phyloP scores from a whole-genome alignment of 2,329 filamentous ascomycete genomes.

The Xylariaceae sp. region DNA sequence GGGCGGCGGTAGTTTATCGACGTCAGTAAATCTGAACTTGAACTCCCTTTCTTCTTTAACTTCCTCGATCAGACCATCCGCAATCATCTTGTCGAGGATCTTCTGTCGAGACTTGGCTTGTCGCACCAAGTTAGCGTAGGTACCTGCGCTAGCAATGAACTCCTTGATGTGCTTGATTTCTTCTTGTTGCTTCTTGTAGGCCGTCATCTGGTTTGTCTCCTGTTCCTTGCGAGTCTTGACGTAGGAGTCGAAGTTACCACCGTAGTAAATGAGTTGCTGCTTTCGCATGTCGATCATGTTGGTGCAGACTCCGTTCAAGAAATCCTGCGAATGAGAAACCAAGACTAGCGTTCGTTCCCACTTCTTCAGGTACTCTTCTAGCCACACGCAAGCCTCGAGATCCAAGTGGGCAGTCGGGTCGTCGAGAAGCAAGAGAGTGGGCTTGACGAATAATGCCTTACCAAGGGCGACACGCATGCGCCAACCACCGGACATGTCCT shows the following conservation, averaged over 20 bases:
- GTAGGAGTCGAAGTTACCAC: conserved; percentile 99
- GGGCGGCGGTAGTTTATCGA: conserved; percentile 98
- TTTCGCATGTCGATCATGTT: conserved; percentile 98
- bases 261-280: conserved; percentile 91
- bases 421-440: conserved; percentile 91
- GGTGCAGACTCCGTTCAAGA: conserved; percentile 97
- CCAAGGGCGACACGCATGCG: conserved; percentile 98
- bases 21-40: conserved; percentile 97
- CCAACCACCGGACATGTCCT: conserved; percentile 99
- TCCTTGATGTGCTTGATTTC: conserved; percentile 99
- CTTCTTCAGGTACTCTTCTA: conserved; percentile 99
- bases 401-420: conserved; percentile 99
- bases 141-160: conserved; percentile 99
- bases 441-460: conserved; percentile 98
- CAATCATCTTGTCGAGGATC: conserved; percentile 99
- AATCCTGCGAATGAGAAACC: conserved; percentile 98
- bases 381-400: conserved; percentile 98
- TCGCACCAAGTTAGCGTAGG: conserved; percentile 97
- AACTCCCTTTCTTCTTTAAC: conserved; percentile 86
- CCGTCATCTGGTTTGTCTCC: conserved; percentile 98
- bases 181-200: conserved; percentile 98
- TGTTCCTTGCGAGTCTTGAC: conserved; percentile 91
- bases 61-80: conserved; percentile 95
- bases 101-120: conserved; percentile 99
- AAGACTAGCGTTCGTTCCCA: conserved; percentile 97